Percentiles rank a stretch among this genome's conserved stretches.
Conservation (phyloP, 148 eudicot species). For the Silene latifolia region DNA sequence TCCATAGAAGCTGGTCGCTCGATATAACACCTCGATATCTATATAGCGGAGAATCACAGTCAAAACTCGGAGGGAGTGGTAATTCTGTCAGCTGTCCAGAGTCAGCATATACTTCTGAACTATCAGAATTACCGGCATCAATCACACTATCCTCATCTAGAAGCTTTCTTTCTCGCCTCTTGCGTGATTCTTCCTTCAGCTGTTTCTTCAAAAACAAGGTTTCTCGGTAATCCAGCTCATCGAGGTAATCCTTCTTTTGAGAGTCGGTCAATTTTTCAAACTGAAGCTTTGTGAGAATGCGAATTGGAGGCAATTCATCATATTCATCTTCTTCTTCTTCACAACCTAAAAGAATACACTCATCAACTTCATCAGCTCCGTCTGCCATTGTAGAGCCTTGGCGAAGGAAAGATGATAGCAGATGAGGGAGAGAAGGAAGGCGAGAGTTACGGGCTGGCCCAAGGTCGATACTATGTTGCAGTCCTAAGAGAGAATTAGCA, state of each 20-base stretch:
- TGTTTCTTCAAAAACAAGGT: conserved; percentile 83
- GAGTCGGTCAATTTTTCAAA: conserved; percentile 57
- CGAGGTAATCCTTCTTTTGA: conserved; percentile 81
- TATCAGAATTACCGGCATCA: conserved; percentile 34
- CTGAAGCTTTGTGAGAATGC: conserved; percentile 72
- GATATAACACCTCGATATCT: conserved; percentile 70
- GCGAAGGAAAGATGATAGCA: conserved; percentile 75
- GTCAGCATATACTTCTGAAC: conserved; percentile 52
- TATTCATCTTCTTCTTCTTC: conserved; percentile 79
- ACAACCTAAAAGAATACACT: conserved; percentile 33
- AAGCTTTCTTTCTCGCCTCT: conserved; percentile 36
- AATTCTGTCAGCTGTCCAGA: conserved; percentile 67
- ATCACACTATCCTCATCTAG: conserved; percentile 20
- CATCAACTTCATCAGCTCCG: conserved; percentile 48
- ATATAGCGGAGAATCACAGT: conserved; percentile 62
- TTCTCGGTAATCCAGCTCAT: conserved; percentile 94
- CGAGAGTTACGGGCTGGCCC: conserved; percentile 52
- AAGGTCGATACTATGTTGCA: conserved; percentile 62
- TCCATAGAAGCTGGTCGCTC: conserved; percentile 63
- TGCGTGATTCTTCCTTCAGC: conserved; percentile 58
- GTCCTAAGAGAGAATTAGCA: conserved; percentile 62
- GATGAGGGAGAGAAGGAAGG: conserved; percentile 82
- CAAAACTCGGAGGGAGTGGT: conserved; percentile 74
- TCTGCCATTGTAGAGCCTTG: conserved; percentile 41
- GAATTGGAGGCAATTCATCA: conserved; percentile 82